Percentiles rank a stretch among this genome's conserved stretches.
phyloP scores from a whole-genome alignment of 1,139 yeast species.

The Yamadazyma friedrichii region DNA sequence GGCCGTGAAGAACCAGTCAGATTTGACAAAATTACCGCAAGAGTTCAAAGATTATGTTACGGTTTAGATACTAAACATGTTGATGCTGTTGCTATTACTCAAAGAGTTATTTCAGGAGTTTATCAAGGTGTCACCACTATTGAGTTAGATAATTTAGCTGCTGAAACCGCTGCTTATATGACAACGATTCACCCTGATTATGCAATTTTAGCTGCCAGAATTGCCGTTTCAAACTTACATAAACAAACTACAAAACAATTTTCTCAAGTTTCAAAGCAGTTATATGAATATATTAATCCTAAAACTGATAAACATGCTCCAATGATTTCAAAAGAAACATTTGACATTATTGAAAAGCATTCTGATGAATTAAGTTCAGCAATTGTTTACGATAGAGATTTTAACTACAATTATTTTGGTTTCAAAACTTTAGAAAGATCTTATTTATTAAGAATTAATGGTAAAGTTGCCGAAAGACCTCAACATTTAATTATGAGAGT shows the following conservation, averaged over 20 bases:
- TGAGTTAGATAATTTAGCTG: slow-evolving; percentile 89
- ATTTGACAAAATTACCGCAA: slow-evolving; percentile 62
- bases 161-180: slow-evolving; percentile 97
- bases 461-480: slow-evolving; percentile 84
- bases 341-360: slow-evolving; percentile 58
- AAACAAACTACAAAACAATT: slow-evolving; percentile 90
- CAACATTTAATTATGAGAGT: slow-evolving; percentile 91
- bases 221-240: slow-evolving; percentile 88
- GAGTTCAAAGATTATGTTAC: slow-evolving; percentile 61
- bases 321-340: slow-evolving; percentile 74
- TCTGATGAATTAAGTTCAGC: slow-evolving; percentile 77
- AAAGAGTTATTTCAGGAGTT: slow-evolving; percentile 84
- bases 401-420: slow-evolving; percentile 80
- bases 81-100: slow-evolving; percentile 87
- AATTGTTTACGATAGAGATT: slow-evolving; percentile 80
- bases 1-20: slow-evolving; percentile 87
- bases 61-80: slow-evolving; percentile 82
- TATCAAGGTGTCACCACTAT: slow-evolving; percentile 96
- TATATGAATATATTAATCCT: slow-evolving; percentile 74
- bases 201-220: slow-evolving; percentile 91
- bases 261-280: slow-evolving; percentile 69
- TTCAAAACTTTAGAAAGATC: slow-evolving; percentile 87
- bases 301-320: slow-evolving; percentile 70
- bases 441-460: slow-evolving; percentile 66
- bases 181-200: slow-evolving; percentile 96